phyloP scores from a whole-genome alignment of 495 filamentous ascomycete genomes.

The Penicillium verhagenii region DNA sequence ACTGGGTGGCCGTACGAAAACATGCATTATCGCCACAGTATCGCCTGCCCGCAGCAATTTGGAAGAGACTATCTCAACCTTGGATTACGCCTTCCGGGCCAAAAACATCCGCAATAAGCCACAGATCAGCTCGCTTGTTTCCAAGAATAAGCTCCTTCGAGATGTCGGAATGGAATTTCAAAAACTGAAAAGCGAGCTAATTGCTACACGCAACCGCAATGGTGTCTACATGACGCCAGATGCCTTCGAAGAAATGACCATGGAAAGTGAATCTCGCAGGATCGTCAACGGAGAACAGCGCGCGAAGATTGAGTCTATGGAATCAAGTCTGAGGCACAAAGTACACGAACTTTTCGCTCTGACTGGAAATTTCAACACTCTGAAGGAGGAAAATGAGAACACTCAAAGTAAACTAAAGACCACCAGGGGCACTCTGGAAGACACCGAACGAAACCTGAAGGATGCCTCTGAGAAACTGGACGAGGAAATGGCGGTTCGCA shows the following conservation, averaged over 20 bases:
- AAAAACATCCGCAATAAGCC: slow-evolving; percentile 99
- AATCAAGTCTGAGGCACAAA: slow-evolving; percentile 83
- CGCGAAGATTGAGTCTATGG: slow-evolving; percentile 89
- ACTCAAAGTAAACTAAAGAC: slow-evolving; percentile 69
- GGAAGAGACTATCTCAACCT: slow-evolving; percentile 95
- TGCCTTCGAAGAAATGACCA: slow-evolving; percentile 79
- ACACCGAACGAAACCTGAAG: slow-evolving; percentile 79
- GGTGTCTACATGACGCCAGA: slow-evolving; percentile 90
- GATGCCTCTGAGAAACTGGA: slow-evolving; percentile 71
- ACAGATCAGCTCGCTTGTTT: slow-evolving; percentile 85
- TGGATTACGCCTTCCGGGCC: slow-evolving; percentile 95
- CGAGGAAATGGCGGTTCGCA: slow-evolving; percentile 76
- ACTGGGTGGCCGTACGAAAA: slow-evolving; percentile 91
- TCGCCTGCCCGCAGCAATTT: slow-evolving; percentile 92
- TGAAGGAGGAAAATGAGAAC: slow-evolving; percentile 83
- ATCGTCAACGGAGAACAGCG: slow-evolving; percentile 90
- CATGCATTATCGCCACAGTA: slow-evolving; percentile 96
- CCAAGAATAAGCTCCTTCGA: slow-evolving; percentile 84
- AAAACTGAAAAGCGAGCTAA: slow-evolving; percentile 87
- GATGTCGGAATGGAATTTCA: slow-evolving; percentile 96
- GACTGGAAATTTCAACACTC: slow-evolving; percentile 76
- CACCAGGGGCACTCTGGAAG: slow-evolving; percentile 75
- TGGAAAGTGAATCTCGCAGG: slow-evolving; percentile 86
- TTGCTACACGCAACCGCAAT: slow-evolving; percentile 89
- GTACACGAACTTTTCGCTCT: slow-evolving; percentile 84